phyloP scores from a whole-genome alignment of 2,329 filamentous ascomycete species.

The Pseudohalonectria lignicola region DNA sequence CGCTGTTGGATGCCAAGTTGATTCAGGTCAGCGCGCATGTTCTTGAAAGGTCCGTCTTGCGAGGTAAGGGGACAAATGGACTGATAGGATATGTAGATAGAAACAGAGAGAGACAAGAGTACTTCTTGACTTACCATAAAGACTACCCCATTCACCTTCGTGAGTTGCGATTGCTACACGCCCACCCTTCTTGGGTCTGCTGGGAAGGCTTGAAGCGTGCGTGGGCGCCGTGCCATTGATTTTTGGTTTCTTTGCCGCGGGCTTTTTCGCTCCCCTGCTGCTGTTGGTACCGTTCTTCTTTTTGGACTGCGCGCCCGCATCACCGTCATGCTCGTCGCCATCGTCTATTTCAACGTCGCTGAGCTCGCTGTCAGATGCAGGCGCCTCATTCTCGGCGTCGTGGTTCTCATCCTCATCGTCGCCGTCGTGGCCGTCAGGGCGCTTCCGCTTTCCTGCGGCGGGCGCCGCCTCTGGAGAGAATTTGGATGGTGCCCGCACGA shows the following conservation, averaged over 20 bases:
- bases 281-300: conserved; percentile 27
- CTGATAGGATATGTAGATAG: too few species aligned
- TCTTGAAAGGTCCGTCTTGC: too few species aligned
- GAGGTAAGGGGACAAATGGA: too few species aligned
- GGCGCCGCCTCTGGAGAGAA: conserved; percentile 42
- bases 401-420: conserved; percentile 31
- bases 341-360: conserved; percentile 26
- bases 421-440: conserved; percentile 32
- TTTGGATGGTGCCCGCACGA: conserved; percentile 48
- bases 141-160: too few species aligned
- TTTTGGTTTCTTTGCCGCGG: conserved; percentile 53
- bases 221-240: conserved; percentile 40
- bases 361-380: conserved; percentile 19
- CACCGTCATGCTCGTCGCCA: conserved; percentile 29
- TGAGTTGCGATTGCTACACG: too few species aligned
- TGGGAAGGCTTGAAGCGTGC: conserved; percentile 33
- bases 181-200: conserved; percentile 44
- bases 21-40: too few species aligned
- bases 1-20: too few species aligned
- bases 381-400: conserved; percentile 33
- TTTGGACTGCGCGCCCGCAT: conserved; percentile 13
- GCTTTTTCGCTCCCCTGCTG: conserved; percentile 41
- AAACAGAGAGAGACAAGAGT: too few species aligned
- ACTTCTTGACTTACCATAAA: conserved; percentile 46
- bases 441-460: conserved; percentile 41